Base-by-base conservation (phyloP, 2,329 filamentous ascomycete species). In the Penicillium capsulatum region DNA sequence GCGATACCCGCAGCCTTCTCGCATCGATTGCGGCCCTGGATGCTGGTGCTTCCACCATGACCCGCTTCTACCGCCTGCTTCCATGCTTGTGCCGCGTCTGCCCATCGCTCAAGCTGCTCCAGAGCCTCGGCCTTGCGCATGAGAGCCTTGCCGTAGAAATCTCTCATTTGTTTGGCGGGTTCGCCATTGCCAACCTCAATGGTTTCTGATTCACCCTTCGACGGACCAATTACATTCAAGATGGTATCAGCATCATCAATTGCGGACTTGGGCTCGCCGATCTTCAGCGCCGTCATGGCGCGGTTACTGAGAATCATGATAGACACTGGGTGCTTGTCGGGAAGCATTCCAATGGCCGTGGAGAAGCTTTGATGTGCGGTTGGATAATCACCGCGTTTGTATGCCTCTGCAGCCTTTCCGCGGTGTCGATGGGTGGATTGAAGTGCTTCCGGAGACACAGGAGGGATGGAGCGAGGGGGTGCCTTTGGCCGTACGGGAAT, bases 51-150 rank as follows among this genome's bases (percentile, higher is more conserved):
- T 6, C 89, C 91, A n/a, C 92, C 91, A 11, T 94, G 80, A 3
- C 90, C 88, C 17, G 79, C 80, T 65, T 94, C 85, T 1, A 97
- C 85, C 22, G 87, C 90, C 38, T 78, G 70, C 55, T 83, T 81
- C 92, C 92, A 98, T 0, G 86, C 81, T 2, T 73, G 69, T 0
- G 80, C 81, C 1, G 92, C 92, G 35, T 97, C 91, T 2, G 71
- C 68, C 91, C 91, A 98, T 60, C 84, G 87, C 68, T 98, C 92
- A 74, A 98, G 84, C 59, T 95, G 85, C 64, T 98, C 92, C 6
- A 97, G 74, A 1, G 89, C 92, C 67, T 98, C 92, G 1, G 92
- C 92, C 70, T 97, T 97, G 38, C 92, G 84, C 68, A 86, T 91
- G 19, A 97, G 70, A 0, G 91, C 91, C 65, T 97, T 98, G 37